phyloP scores from a whole-genome alignment of 2,329 filamentous ascomycete genomes.

The Fusarium sp. region DNA sequence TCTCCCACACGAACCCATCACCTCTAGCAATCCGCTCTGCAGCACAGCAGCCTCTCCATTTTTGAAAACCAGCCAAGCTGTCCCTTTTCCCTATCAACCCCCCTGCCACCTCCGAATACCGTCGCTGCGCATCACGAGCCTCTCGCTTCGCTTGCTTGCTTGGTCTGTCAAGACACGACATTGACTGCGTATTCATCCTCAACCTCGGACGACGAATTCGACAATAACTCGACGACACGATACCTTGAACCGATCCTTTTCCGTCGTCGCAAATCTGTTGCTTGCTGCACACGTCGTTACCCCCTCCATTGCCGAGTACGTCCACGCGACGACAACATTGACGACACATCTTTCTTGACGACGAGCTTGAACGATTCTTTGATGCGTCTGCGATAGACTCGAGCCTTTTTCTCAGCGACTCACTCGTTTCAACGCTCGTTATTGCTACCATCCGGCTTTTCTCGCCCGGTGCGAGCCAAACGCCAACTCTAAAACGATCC shows the following conservation, averaged over 20 bases:
- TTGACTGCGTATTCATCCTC: slow-evolving; percentile 16
- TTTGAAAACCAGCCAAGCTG: slow-evolving; percentile 49
- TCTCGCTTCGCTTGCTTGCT: slow-evolving; percentile 30
- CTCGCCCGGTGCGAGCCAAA: slow-evolving; percentile 49
- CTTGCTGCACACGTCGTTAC: slow-evolving; percentile 8
- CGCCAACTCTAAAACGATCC: slow-evolving; percentile 29
- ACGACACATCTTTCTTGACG: slow-evolving; percentile 7
- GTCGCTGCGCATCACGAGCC: slow-evolving; percentile 43
- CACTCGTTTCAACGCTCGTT: slow-evolving; percentile 36
- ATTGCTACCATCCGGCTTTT: slow-evolving; percentile 25
- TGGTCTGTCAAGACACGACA: slow-evolving; percentile 33
- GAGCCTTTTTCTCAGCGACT: not conserved
- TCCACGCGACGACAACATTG: slow-evolving; percentile 21
- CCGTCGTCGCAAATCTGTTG: slow-evolving; percentile 34
- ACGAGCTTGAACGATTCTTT: slow-evolving; percentile 26
- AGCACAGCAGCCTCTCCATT: slow-evolving; percentile 36
- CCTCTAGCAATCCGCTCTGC: slow-evolving; percentile 34
- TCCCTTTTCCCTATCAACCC: slow-evolving; percentile 42
- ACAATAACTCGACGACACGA: slow-evolving; percentile 34
- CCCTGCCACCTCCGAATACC: slow-evolving; percentile 35
- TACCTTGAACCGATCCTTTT: slow-evolving; percentile 29
- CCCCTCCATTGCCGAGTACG: slow-evolving; percentile 22
- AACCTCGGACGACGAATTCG: slow-evolving; percentile 23
- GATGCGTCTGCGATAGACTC: slow-evolving; percentile 45
- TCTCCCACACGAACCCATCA: slow-evolving; percentile 38